Evolutionary conservation across 257 asterid species (phyloP).

Genomic region (Nyctanthes arbortristis): DNA sequence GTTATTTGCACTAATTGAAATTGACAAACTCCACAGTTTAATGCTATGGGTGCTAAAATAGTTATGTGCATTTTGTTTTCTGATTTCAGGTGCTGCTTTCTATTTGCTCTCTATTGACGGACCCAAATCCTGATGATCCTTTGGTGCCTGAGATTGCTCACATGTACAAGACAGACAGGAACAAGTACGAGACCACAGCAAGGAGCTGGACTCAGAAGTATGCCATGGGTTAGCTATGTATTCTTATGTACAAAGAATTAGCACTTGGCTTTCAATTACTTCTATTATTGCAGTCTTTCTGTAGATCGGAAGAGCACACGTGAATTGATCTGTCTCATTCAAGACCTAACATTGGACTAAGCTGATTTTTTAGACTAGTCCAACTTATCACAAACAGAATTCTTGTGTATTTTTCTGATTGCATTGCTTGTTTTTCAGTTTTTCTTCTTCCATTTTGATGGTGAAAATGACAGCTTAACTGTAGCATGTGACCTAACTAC

Average conservation of each 20-base stretch:
- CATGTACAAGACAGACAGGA: constrained; percentile 4
- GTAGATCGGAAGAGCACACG: too few species aligned
- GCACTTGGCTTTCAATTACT: background rate
- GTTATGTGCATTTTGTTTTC: background rate
- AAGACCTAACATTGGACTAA: background rate
- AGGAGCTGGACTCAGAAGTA: constrained; percentile 8
- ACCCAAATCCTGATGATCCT: background rate
- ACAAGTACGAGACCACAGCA: constrained; percentile 2
- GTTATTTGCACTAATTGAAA: background rate
- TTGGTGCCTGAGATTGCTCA: constrained; percentile 8
- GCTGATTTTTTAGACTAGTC: too few species aligned
- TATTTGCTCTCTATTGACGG: background rate
- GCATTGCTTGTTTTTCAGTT: too few species aligned
- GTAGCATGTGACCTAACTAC: too few species aligned
- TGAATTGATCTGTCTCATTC: background rate
- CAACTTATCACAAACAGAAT: too few species aligned
- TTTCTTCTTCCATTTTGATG: too few species aligned
- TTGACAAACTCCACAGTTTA: background rate
- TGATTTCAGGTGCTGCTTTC: background rate
- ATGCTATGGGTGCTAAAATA: background rate
- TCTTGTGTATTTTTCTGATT: too few species aligned
- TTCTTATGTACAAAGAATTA: background rate
- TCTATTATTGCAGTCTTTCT: too few species aligned
- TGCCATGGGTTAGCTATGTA: background rate
- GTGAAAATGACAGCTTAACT: too few species aligned